Base-by-base conservation (phyloP, 345 rosid genomes). In the Excoecaria cochinchinensis region DNA sequence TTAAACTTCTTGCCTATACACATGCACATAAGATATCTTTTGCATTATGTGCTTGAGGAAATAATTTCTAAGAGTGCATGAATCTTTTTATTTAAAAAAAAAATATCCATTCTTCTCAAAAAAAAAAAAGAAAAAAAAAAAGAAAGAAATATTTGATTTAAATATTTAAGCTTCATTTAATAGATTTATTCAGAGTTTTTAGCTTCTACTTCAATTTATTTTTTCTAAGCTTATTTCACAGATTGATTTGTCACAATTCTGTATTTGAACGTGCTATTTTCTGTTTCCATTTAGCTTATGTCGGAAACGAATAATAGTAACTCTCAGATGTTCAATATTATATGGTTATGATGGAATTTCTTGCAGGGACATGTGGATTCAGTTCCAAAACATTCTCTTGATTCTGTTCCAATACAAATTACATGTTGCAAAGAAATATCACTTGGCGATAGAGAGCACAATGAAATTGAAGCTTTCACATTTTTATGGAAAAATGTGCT, bases 281-380 rank as follows among this genome's bases (percentile, higher is more conserved):
- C 36, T 50, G 31, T 0, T 38, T 62, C 15, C 36, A 8, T 61
- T 58, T 56, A 31, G 15, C 12, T 58, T 58, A 51, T 62, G 17
- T 21, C 12, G 4, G 53, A 48, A 62, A 64, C 16, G 19, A 72
- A 53, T 73, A 13, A 72, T 69, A 60, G 53, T 14, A 52, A 46
- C 4, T 59, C 39, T 55, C n/a, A 31, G 16, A 72, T 63, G 24
- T 15, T 31, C 51, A 72, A 15, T 46, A 58, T 38, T 70, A 25
- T 60, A 22, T 46, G 36, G 24, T 59, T 14, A 59, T 15, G 0
- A 2, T 39, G 55, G 67, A 31, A 68, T 76, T 75, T 75, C 52
- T 75, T 87, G 85, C 89, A 92, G 99, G 97, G 98, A 71, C 69
- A 22, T 72, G 84, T 91, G 72, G 81, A 78, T 74, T 86, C 87